These are phyloP conservation scores for Solanum pinnatisectum DNA, from an alignment of 257 asterid species.

Conservation along the genomic window DNA sequence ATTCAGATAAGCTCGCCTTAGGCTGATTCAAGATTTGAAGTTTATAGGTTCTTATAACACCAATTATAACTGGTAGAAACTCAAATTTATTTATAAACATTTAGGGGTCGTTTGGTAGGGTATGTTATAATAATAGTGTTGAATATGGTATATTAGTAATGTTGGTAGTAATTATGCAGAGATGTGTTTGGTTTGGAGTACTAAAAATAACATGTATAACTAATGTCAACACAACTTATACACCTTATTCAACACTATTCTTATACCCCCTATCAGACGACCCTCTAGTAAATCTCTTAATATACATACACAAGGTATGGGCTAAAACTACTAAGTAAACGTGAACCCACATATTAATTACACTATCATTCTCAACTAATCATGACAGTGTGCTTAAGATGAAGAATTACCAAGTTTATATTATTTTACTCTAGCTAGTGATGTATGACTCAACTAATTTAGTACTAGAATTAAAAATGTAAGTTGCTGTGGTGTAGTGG, in stretches of 20 bases:
- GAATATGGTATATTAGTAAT: neutral
- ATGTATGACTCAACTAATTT: too few species aligned
- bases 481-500: conserved; percentile 56
- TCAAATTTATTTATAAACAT: neutral
- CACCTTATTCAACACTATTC: neutral
- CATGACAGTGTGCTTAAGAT: neutral
- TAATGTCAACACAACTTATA: too few species aligned
- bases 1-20: neutral
- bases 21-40: neutral
- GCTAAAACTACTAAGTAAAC: neutral
- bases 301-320: neutral
- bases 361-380: neutral
- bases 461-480: too few species aligned
- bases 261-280: neutral
- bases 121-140: neutral
- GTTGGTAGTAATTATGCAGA: too few species aligned
- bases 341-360: neutral
- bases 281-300: neutral
- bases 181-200: too few species aligned
- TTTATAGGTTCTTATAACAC: neutral
- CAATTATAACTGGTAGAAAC: neutral
- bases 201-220: too few species aligned
- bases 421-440: neutral
- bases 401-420: neutral
- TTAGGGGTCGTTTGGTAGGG: neutral